phyloP scores from a whole-genome alignment of 371 early-diverging fungal genomes.

The Chytridiales sp. region DNA sequence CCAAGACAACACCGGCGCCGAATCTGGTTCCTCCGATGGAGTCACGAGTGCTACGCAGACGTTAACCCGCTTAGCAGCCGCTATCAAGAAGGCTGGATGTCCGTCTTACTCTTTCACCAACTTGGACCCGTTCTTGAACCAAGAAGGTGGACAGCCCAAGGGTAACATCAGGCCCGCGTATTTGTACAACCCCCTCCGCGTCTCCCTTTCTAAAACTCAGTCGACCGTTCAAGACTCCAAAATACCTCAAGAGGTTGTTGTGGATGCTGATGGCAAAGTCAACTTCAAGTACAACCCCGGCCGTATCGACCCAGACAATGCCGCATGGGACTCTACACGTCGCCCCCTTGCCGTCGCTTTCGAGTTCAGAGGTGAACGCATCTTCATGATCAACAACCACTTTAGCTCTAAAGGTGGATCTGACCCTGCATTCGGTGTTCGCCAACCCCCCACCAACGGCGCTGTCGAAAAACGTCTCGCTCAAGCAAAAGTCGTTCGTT shows the following conservation, averaged over 20 bases:
- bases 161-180: conserved; percentile 23
- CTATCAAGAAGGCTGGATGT: conserved; percentile 16
- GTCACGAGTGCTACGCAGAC: conserved; percentile 4
- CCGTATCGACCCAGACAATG: conserved; percentile 17
- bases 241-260: conserved; percentile 3
- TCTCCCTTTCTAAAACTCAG: conserved; percentile 3
- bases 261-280: conserved; percentile 4
- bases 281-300: conserved; percentile 21
- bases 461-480: conserved; percentile 13
- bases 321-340: conserved; percentile 20
- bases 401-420: conserved; percentile 14
- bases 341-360: conserved; percentile 13
- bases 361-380: conserved; percentile 9
- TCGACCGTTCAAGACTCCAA: conserved; percentile 3
- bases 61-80: conserved; percentile 2
- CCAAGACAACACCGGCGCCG: conserved; percentile 15
- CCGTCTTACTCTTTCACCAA: conserved; percentile 14
- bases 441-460: conserved; percentile 16
- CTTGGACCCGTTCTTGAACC: conserved; percentile 10
- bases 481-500: conserved; percentile 14
- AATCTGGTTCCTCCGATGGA: not conserved
- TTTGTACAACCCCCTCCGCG: conserved; percentile 17
- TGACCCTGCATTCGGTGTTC: conserved; percentile 7
- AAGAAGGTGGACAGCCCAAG: conserved; percentile 22
- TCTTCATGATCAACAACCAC: conserved; percentile 25